Percentiles rank a stretch among this genome's conserved stretches.
Conservation (phyloP, 768 basidiomycete species). For the Coprinellus aureogranulatus region DNA sequence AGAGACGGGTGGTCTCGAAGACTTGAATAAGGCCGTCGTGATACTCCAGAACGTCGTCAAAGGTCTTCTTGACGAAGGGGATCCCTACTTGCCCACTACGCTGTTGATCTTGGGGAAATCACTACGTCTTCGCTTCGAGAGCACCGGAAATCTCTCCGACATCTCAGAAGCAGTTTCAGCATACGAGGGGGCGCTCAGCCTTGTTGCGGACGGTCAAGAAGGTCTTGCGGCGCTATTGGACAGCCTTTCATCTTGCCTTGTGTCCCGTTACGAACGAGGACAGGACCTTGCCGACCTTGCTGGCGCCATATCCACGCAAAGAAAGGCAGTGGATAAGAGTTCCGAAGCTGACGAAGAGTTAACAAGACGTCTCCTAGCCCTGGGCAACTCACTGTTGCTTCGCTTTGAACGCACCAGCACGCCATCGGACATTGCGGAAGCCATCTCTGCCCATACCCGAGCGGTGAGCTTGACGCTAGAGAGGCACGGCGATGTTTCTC, state of each 20-base stretch:
- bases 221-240: too few species aligned
- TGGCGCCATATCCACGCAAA: neutral
- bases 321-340: neutral
- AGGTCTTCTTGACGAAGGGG: too few species aligned
- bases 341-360: slow-evolving; percentile 14
- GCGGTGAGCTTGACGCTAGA: slow-evolving; percentile 19
- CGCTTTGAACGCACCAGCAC: slow-evolving; percentile 23
- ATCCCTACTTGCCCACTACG: too few species aligned
- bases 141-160: neutral
- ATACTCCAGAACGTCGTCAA: too few species aligned
- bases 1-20: too few species aligned
- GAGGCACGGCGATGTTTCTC: slow-evolving; percentile 13
- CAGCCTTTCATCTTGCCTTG: too few species aligned
- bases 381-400: slow-evolving; percentile 14
- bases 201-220: neutral
- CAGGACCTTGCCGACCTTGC: neutral
- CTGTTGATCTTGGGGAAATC: neutral
- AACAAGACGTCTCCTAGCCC: slow-evolving; percentile 8
- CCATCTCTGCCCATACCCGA: slow-evolving; percentile 14
- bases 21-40: too few species aligned
- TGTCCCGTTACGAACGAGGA: neutral
- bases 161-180: neutral
- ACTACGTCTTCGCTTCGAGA: too few species aligned
- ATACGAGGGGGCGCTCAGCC: neutral
- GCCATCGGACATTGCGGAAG: slow-evolving; percentile 23